These are phyloP conservation scores for Colletotrichum brevisporum DNA, from an alignment of 2,329 filamentous ascomycete genomes.

Conservation along the genomic window DNA sequence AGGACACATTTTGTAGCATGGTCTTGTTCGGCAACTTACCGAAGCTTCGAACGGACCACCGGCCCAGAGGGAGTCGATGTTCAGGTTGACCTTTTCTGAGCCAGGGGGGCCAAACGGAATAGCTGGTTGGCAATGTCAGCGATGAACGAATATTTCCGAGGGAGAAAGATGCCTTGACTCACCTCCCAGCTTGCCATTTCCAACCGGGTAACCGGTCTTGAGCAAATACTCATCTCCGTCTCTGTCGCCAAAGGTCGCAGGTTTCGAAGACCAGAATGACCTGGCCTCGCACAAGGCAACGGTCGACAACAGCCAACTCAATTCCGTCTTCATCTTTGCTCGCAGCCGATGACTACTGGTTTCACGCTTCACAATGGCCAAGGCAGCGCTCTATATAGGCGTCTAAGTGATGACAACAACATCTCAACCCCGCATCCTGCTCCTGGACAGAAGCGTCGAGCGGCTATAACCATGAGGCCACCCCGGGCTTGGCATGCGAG, in stretches of 20 bases:
- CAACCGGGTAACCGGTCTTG: constrained; percentile 60
- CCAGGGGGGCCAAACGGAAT: constrained; percentile 60
- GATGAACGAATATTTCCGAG: not conserved
- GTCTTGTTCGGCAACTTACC: constrained; percentile 45
- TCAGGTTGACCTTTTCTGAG: constrained; percentile 59
- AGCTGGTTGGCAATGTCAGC: constrained; percentile 42
- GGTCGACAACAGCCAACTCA: not conserved
- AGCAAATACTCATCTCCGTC: constrained; percentile 41
- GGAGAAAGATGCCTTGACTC: constrained; percentile 10
- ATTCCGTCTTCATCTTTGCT: constrained; percentile 6
- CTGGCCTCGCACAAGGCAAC: constrained; percentile 17
- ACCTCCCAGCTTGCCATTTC: constrained; percentile 64
- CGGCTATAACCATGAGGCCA: constrained; percentile 4
- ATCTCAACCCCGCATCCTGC: not conserved
- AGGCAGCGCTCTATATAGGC: not conserved
- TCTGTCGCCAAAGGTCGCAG: constrained; percentile 24
- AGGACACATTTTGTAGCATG: not conserved
- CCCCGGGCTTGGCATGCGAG: constrained; percentile 16
- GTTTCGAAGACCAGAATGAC: constrained; percentile 29
- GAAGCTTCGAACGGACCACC: constrained; percentile 62
- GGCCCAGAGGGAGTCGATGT: constrained; percentile 65
- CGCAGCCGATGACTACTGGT: not conserved
- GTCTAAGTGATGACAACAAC: not conserved
- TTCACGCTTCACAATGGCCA: not conserved
- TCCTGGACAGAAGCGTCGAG: not conserved